These are phyloP conservation scores for Corymbia calophylla DNA, from an alignment of 441 rosid genomes.

Conservation along the genomic window DNA sequence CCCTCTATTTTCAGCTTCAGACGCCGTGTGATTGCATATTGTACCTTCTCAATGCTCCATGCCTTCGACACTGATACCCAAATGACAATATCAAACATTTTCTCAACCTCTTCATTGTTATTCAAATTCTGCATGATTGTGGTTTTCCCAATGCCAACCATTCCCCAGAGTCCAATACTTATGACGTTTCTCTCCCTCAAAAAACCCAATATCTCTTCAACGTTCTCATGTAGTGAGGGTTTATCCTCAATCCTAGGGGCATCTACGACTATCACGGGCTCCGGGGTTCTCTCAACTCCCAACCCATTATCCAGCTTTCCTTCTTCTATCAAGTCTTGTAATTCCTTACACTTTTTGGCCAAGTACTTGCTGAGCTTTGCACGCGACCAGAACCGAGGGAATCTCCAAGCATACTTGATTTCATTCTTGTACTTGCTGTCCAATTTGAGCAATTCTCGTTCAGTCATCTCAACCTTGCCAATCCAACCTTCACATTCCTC, in stretches of 20 bases:
- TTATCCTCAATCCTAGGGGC: neutral
- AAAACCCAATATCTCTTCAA: neutral
- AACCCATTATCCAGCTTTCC: neutral
- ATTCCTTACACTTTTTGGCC: neutral
- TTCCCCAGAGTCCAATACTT: conserved; percentile 21
- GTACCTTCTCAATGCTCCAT: neutral
- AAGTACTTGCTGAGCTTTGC: neutral
- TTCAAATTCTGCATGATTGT: conserved; percentile 19
- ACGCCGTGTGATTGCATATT: neutral
- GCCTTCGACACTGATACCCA: conserved; percentile 4
- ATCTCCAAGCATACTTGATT: neutral
- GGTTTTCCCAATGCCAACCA: conserved; percentile 21
- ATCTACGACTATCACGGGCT: neutral
- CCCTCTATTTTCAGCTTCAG: conserved; percentile 3
- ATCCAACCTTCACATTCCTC: neutral
- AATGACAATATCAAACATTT: conserved; percentile 18
- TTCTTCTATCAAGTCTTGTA: neutral
- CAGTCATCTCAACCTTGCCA: neutral
- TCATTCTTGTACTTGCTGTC: neutral
- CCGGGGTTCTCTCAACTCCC: neutral
- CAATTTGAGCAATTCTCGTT: neutral
- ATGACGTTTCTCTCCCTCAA: neutral
- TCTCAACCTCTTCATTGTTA: neutral
- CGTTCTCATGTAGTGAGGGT: neutral
- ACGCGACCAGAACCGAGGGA: neutral